phyloP scores from a whole-genome alignment of 192 early-diverging fungal genomes.

The Phlyctochytrium planicorne region DNA sequence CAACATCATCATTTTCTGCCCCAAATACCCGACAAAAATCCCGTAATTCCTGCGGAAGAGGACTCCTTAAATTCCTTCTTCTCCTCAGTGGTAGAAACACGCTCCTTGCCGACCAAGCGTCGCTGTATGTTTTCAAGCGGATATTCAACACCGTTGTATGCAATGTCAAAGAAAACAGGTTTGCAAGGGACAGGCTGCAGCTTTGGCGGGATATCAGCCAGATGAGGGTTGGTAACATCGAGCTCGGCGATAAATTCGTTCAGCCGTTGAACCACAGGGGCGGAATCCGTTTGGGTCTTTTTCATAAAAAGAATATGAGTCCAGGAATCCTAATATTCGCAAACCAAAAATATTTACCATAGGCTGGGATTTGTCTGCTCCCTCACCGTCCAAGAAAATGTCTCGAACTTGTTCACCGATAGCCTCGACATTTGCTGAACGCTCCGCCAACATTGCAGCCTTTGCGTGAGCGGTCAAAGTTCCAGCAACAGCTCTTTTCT shows the following conservation, averaged over 20 bases:
- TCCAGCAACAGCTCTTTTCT: constrained; percentile 52
- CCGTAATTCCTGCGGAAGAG: not conserved
- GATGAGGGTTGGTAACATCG: constrained; percentile 44
- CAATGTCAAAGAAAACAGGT: constrained; percentile 79
- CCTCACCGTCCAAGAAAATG: constrained; percentile 39
- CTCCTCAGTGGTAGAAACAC: not conserved
- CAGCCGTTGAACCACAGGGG: constrained; percentile 53
- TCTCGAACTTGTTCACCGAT: constrained; percentile 29
- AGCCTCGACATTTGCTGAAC: constrained; percentile 3
- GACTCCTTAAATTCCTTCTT: not conserved
- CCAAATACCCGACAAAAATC: constrained; percentile 3
- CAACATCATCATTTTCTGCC: no score
- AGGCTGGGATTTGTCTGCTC: constrained; percentile 12
- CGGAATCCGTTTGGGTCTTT: no score
- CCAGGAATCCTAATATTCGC: no score
- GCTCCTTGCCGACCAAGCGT: not conserved
- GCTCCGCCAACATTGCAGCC: no score
- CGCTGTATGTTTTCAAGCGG: not conserved
- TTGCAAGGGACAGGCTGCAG: constrained; percentile 67
- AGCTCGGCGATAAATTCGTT: constrained; percentile 46
- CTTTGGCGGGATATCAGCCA: constrained; percentile 68
- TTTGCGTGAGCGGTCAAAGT: constrained; percentile 31
- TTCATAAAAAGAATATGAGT: no score
- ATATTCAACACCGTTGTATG: constrained; percentile 56
- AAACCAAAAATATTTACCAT: no score